Conservation (phyloP, 2,329 filamentous ascomycete genomes). For the Cordyceps cicadae region DNA sequence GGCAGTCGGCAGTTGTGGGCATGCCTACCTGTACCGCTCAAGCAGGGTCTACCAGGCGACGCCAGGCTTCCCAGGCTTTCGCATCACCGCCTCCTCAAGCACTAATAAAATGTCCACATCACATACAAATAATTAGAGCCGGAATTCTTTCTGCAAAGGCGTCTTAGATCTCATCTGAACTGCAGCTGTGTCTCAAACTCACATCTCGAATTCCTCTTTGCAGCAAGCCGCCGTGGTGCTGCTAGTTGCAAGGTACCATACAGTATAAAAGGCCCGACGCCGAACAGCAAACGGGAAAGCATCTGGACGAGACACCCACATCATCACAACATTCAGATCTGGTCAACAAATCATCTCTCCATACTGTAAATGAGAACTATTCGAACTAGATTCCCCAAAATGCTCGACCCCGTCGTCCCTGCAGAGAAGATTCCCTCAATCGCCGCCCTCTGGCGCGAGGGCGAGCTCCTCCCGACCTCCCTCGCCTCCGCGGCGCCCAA, state of each 20-base stretch:
- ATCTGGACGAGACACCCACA: background rate
- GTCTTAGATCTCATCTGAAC: background rate
- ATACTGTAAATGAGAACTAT: background rate
- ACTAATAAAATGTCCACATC: no score
- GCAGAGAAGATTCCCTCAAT: slow-evolving; percentile 54
- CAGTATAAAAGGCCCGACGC: no score
- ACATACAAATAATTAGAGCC: no score
- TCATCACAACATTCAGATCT: background rate
- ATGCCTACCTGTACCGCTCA: no score
- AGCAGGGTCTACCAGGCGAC: no score
- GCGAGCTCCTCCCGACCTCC: slow-evolving; percentile 16
- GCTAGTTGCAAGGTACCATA: no score
- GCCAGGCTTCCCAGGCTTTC: background rate
- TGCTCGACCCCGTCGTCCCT: slow-evolving; percentile 22
- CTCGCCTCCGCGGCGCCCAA: slow-evolving; percentile 28
- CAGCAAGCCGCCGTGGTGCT: background rate
- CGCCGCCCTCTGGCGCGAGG: slow-evolving; percentile 55
- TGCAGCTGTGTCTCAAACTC: background rate
- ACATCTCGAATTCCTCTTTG: background rate
- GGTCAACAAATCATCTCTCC: background rate
- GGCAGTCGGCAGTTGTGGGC: background rate
- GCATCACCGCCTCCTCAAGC: background rate
- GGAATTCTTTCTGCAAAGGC: no score
- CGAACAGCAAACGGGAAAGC: background rate
- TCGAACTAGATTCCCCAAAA: background rate